Conservation (phyloP, 2,329 filamentous ascomycete genomes). For the Penicillium janthinellum region DNA sequence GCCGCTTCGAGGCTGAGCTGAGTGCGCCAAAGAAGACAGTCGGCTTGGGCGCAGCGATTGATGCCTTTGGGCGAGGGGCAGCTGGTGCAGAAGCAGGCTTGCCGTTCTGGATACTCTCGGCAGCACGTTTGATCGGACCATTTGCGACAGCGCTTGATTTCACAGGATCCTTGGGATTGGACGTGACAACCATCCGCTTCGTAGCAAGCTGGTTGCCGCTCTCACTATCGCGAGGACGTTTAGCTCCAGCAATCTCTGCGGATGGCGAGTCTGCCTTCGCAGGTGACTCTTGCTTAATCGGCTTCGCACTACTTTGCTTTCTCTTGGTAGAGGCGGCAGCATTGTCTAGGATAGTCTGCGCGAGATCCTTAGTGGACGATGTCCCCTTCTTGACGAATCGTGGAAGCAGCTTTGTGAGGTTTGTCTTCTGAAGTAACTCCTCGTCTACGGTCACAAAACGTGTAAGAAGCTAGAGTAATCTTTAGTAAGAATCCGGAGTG, state of each 20-base stretch:
- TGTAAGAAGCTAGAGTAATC: slow-evolving; percentile 51
- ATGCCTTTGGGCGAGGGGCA: slow-evolving; percentile 40
- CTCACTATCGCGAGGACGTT: slow-evolving; percentile 45
- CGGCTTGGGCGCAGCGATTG: slow-evolving; percentile 45
- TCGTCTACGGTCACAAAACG: slow-evolving; percentile 60
- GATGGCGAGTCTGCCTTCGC: slow-evolving; percentile 23
- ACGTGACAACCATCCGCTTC: slow-evolving; percentile 42
- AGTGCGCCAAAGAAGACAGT: slow-evolving; percentile 51
- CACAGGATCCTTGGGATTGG: slow-evolving; percentile 36
- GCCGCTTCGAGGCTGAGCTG: slow-evolving; percentile 52
- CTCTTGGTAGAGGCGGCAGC: slow-evolving; percentile 48
- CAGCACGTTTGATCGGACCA: slow-evolving; percentile 32
- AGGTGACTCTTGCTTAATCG: slow-evolving; percentile 41
- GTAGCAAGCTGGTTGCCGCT: slow-evolving; percentile 36
- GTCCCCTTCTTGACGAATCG: slow-evolving; percentile 62
- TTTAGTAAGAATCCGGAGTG: not conserved
- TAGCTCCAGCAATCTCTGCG: slow-evolving; percentile 36
- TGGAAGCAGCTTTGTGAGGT: slow-evolving; percentile 59
- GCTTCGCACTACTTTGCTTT: slow-evolving; percentile 42
- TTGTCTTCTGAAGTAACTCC: slow-evolving; percentile 61
- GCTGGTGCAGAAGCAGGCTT: slow-evolving; percentile 34
- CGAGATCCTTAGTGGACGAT: slow-evolving; percentile 57
- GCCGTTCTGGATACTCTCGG: slow-evolving; percentile 28
- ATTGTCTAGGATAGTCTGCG: slow-evolving; percentile 57
- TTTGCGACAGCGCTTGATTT: slow-evolving; percentile 24